phyloP scores from a whole-genome alignment of 805 yeast species.

The Osmozyma mogii region DNA sequence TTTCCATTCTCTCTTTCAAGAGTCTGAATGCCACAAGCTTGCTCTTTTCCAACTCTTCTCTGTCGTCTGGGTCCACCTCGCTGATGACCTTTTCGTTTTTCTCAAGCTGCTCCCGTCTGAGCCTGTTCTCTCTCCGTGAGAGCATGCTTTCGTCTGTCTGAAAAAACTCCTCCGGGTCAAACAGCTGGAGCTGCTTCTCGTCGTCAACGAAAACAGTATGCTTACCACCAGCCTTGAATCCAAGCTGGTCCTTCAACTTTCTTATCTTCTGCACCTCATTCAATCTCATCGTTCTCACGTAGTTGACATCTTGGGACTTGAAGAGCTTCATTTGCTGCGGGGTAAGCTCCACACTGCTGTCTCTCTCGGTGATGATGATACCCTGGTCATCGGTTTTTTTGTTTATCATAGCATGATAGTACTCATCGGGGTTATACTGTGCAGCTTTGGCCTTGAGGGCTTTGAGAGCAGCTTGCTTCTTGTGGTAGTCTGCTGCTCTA shows the following conservation, averaged over 20 bases:
- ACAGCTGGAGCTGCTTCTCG: slow-evolving; percentile 44
- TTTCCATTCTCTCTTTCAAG: slow-evolving; percentile 57
- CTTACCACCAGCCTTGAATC: slow-evolving; percentile 53
- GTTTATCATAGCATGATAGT: slow-evolving; percentile 86
- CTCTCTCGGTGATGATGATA: slow-evolving; percentile 57
- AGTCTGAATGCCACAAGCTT: slow-evolving; percentile 54
- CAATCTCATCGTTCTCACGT: slow-evolving; percentile 68
- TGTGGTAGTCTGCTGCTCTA: slow-evolving; percentile 50
- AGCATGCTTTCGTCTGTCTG: slow-evolving; percentile 62
- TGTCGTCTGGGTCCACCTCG: slow-evolving; percentile 22
- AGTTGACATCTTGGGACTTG: slow-evolving; percentile 87
- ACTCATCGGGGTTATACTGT: slow-evolving; percentile 86
- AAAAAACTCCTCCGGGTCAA: slow-evolving; percentile 60
- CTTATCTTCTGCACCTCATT: slow-evolving; percentile 61
- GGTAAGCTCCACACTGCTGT: slow-evolving; percentile 43
- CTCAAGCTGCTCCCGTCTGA: slow-evolving; percentile 53
- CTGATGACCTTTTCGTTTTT: slow-evolving; percentile 24
- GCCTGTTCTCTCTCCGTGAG: slow-evolving; percentile 61
- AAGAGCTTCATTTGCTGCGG: slow-evolving; percentile 74
- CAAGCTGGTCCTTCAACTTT: slow-evolving; percentile 41
- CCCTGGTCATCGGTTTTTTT: slow-evolving; percentile 65
- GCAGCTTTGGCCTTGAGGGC: slow-evolving; percentile 65
- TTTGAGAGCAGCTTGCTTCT: slow-evolving; percentile 58
- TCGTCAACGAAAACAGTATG: slow-evolving; percentile 84
- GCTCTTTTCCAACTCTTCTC: slow-evolving; percentile 37